Percentiles rank a stretch among this genome's conserved stretches.
phyloP scores from a whole-genome alignment of 2,329 filamentous ascomycete species.

The Hymenoscyphus fructigenus region DNA sequence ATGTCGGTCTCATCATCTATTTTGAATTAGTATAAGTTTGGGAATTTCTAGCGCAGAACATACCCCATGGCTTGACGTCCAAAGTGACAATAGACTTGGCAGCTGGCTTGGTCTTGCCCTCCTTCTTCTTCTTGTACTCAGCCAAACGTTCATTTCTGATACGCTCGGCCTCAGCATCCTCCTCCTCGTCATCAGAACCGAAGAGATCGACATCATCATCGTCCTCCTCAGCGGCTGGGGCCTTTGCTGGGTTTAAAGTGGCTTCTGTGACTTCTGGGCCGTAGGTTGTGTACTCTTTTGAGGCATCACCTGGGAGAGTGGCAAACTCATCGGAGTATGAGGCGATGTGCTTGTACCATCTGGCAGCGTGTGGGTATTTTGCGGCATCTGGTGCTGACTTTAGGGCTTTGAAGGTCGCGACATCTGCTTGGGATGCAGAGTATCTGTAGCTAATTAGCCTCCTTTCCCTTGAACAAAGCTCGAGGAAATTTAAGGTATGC shows the following conservation, averaged over 20 bases:
- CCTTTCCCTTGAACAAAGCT: background rate
- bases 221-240: conserved; percentile 68
- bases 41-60: conserved; percentile 39
- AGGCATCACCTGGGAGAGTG: conserved; percentile 84
- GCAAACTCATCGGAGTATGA: conserved; percentile 91
- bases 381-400: conserved; percentile 70
- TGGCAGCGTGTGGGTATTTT: conserved; percentile 91
- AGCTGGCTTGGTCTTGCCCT: conserved; percentile 81
- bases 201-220: conserved; percentile 92
- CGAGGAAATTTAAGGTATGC: conserved; percentile 12
- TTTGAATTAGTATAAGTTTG: conserved; percentile 24
- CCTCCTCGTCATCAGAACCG: conserved; percentile 90
- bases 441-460: conserved; percentile 38
- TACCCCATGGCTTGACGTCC: conserved; percentile 99
- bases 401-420: conserved; percentile 90
- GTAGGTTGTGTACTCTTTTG: conserved; percentile 85
- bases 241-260: conserved; percentile 82
- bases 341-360: conserved; percentile 99
- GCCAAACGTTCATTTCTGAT: conserved; percentile 86
- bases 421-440: conserved; percentile 87
- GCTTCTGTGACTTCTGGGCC: conserved; percentile 79
- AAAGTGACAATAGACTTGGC: conserved; percentile 96
- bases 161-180: conserved; percentile 81
- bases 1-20: conserved; percentile 92
- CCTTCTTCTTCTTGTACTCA: conserved; percentile 98